These are phyloP conservation scores for Pseudomassariella vexata DNA, from an alignment of 2,329 filamentous ascomycete species.

Conservation along the genomic window DNA sequence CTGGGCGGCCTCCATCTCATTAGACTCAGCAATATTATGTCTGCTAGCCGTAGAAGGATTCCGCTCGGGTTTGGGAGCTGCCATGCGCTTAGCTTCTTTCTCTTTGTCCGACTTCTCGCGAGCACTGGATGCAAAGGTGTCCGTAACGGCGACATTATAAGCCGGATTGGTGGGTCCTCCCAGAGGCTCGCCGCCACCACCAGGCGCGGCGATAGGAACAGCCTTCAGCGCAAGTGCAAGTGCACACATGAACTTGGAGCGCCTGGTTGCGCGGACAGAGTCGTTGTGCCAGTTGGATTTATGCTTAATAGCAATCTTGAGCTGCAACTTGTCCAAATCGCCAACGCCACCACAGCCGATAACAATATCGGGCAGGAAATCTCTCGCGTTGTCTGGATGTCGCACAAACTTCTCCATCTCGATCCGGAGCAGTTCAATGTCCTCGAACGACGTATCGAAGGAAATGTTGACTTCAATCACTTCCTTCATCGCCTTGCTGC, in stretches of 20 bases:
- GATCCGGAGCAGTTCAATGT: constrained; percentile 75
- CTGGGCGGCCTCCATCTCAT: constrained; percentile 38
- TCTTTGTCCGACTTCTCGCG: constrained; percentile 53
- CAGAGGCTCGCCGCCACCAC: constrained; percentile 58
- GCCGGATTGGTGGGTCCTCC: constrained; percentile 68
- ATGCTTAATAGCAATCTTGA: constrained; percentile 80
- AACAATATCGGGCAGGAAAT: constrained; percentile 81
- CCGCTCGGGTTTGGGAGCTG: constrained; percentile 26
- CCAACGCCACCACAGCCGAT: constrained; percentile 74
- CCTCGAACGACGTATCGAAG: constrained; percentile 84
- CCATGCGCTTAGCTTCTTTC: constrained; percentile 61
- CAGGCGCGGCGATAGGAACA: constrained; percentile 79
- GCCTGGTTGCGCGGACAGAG: constrained; percentile 68
- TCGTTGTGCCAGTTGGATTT: constrained; percentile 94
- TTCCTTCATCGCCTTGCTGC: constrained; percentile 89
- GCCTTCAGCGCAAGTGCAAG: constrained; percentile 78
- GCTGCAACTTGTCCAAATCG: constrained; percentile 80
- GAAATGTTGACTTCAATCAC: constrained; percentile 72
- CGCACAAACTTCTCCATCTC: constrained; percentile 85
- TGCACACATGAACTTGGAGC: constrained; percentile 96
- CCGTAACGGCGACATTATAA: constrained; percentile 72
- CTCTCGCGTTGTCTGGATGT: constrained; percentile 77
- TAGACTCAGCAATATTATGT: constrained; percentile 19
- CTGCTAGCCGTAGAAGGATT: constrained; percentile 13
- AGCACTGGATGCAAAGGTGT: constrained; percentile 59